These are phyloP conservation scores for Oldenlandia corymbosa DNA, from an alignment of 257 asterid species.

Conservation along the genomic window DNA sequence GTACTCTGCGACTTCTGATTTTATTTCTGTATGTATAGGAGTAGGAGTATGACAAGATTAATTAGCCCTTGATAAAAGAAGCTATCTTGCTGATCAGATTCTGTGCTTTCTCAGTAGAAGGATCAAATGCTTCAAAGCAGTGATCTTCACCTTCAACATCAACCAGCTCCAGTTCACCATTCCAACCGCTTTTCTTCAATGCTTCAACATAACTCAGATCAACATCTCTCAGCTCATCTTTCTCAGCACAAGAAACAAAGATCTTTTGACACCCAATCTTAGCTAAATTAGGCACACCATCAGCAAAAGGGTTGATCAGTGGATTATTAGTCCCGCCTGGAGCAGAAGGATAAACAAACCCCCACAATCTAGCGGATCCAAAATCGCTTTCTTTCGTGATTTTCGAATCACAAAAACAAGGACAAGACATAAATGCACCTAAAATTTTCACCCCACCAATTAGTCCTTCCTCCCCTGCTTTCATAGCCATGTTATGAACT, in stretches of 20 bases:
- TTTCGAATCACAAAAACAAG: conserved; percentile 14
- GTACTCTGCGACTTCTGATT: no score
- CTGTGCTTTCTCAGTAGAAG: neutral
- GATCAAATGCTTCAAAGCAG: neutral
- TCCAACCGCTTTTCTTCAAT: conserved; percentile 19
- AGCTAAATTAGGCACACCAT: conserved; percentile 9
- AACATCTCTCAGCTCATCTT: conserved; percentile 6
- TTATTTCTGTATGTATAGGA: no score
- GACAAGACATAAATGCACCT: conserved; percentile 29
- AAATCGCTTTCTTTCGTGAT: neutral
- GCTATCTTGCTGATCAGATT: neutral
- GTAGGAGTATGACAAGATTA: neutral
- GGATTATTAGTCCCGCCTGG: conserved; percentile 18
- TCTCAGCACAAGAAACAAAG: conserved; percentile 15
- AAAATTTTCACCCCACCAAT: conserved; percentile 21
- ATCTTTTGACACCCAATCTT: conserved; percentile 11
- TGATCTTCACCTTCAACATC: conserved; percentile 21
- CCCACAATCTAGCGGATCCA: neutral
- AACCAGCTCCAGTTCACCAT: conserved; percentile 10
- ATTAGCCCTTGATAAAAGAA: neutral
- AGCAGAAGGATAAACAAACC: neutral
- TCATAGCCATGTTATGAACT: conserved; percentile 18
- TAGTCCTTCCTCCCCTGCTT: conserved; percentile 4
- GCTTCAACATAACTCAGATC: conserved; percentile 13
- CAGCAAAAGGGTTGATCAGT: conserved; percentile 20